Evolutionary conservation across 2,329 filamentous ascomycete genomes (phyloP).

Genomic region (Botrytis byssoidea): DNA sequence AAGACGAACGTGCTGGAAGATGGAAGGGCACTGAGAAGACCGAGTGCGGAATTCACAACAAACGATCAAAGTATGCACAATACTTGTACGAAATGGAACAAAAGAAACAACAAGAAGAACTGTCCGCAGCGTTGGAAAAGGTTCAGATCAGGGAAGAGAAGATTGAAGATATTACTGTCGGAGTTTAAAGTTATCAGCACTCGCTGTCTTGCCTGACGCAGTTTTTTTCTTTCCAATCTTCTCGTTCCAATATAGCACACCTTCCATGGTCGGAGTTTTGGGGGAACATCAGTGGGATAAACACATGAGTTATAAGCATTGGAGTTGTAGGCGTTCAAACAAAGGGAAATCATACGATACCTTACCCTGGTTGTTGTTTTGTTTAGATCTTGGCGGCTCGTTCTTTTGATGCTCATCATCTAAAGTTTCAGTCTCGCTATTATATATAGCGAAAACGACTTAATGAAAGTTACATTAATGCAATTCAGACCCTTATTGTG

Average conservation of each 20-base stretch:
- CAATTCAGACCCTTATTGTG: neutral
- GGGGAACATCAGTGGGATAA: conserved; percentile 2
- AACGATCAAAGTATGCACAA: conserved; percentile 87
- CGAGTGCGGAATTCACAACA: conserved; percentile 99
- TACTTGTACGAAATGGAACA: conserved; percentile 48
- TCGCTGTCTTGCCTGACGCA: neutral
- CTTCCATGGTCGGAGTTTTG: conserved; percentile 12
- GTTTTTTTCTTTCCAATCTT: neutral
- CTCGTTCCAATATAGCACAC: neutral
- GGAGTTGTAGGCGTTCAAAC: conserved; percentile 17
- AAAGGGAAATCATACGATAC: conserved; percentile 17
- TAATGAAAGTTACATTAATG: conserved; percentile 6
- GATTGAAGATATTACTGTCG: conserved; percentile 23
- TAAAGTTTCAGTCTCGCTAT: neutral
- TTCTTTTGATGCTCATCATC: neutral
- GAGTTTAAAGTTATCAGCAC: conserved; percentile 6
- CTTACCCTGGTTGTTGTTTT: conserved; percentile 7
- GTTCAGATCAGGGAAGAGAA: conserved; percentile 27
- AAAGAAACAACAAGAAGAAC: conserved; percentile 37
- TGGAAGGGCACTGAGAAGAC: conserved; percentile 98
- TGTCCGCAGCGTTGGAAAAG: conserved; percentile 31
- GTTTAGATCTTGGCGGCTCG: conserved; percentile 5
- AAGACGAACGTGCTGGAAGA: conserved; percentile 92
- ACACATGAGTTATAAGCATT: conserved; percentile 15
- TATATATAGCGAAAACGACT: conserved; percentile 2